These are phyloP conservation scores for Capsicum baccatum DNA, from an alignment of 257 asterid genomes.

Conservation along the genomic window DNA sequence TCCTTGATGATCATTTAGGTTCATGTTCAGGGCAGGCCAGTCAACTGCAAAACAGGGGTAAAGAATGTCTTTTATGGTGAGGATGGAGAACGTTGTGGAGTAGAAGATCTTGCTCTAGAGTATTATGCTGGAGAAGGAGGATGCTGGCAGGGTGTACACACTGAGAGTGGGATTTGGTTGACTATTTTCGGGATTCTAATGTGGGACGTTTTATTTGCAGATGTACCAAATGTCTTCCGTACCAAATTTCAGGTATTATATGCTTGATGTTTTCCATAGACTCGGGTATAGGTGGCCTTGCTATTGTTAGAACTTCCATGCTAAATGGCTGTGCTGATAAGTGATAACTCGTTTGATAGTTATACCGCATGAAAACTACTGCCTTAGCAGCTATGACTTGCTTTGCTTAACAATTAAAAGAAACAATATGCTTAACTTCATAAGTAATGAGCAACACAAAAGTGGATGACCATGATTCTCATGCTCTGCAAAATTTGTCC, in stretches of 20 bases:
- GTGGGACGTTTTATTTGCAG: conserved; percentile 87
- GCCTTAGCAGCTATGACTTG: not conserved
- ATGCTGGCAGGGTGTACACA: conserved; percentile 86
- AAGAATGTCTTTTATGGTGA: conserved; percentile 84
- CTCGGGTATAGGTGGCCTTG: not conserved
- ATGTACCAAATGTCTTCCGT: conserved; percentile 84
- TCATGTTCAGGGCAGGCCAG: conserved; percentile 80
- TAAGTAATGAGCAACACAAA: not conserved
- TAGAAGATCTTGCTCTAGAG: conserved; percentile 89
- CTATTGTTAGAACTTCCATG: conserved; percentile 5
- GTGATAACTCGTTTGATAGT: not conserved
- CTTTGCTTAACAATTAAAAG: not conserved
- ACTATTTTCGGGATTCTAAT: conserved; percentile 87
- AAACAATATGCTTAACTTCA: conserved; percentile 13
- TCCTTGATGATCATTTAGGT: conserved; percentile 49
- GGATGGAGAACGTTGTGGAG: conserved; percentile 87
- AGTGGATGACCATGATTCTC: not conserved
- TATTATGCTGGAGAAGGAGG: conserved; percentile 95
- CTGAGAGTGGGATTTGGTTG: conserved; percentile 97
- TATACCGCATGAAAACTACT: not conserved
- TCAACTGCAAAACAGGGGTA: conserved; percentile 70
- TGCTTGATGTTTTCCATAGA: conserved; percentile 15
- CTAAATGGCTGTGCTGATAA: conserved; percentile 1
- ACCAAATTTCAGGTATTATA: conserved; percentile 79
- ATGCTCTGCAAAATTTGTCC: not conserved